phyloP scores from a whole-genome alignment of 2,329 filamentous ascomycete genomes.

The Mollisia scopiformis region DNA sequence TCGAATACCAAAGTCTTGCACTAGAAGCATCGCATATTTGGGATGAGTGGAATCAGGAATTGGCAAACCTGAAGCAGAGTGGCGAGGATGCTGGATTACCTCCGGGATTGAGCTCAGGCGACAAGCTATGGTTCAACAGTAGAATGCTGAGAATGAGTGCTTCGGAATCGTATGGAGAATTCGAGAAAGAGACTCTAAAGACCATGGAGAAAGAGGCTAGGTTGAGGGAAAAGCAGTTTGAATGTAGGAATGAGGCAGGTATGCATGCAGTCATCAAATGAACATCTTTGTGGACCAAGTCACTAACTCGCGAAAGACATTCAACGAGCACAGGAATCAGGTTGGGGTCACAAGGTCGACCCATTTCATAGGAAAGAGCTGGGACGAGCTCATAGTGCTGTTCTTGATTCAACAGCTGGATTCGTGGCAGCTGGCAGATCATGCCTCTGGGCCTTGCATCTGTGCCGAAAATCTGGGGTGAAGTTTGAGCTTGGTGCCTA shows the following conservation, averaged over 20 bases:
- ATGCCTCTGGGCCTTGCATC: constrained; percentile 10
- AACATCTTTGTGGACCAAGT: neutral
- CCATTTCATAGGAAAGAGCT: neutral
- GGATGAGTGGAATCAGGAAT: constrained; percentile 15
- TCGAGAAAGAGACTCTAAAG: neutral
- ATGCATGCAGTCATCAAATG: neutral
- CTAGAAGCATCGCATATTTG: constrained; percentile 7
- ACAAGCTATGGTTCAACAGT: constrained; percentile 9
- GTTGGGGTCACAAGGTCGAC: neutral
- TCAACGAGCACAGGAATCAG: neutral
- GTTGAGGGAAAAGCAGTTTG: neutral
- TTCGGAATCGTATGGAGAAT: constrained; percentile 1
- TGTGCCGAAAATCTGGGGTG: constrained; percentile 26
- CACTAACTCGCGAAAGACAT: constrained; percentile 1
- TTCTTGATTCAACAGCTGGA: constrained; percentile 14
- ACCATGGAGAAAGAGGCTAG: neutral
- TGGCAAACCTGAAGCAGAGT: neutral
- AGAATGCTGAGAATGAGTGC: constrained; percentile 5
- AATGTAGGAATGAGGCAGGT: neutral
- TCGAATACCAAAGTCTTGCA: constrained; percentile 28
- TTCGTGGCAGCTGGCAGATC: constrained; percentile 7
- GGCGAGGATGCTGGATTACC: neutral
- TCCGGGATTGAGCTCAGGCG: neutral
- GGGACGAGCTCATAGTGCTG: neutral
- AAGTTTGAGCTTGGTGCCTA: constrained; percentile 30